Percentiles rank a stretch among this genome's conserved stretches.
These are phyloP conservation scores for Cytospora piceae DNA, from an alignment of 2,329 filamentous ascomycete species.

Conservation along the genomic window DNA sequence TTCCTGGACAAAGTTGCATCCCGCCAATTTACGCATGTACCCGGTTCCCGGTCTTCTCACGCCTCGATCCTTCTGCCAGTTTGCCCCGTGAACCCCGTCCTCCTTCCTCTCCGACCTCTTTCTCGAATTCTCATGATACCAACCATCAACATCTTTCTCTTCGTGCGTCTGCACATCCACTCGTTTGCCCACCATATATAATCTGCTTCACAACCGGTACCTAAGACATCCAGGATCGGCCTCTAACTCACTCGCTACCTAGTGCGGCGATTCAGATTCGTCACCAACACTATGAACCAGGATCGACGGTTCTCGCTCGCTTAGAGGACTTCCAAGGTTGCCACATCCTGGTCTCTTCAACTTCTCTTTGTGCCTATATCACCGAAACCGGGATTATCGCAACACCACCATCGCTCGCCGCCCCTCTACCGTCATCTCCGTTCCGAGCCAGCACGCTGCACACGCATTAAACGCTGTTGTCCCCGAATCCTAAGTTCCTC, in stretches of 20 bases:
- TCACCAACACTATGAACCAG: slow-evolving; percentile 4
- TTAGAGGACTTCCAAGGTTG: slow-evolving; percentile 9
- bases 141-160: neutral
- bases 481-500: neutral
- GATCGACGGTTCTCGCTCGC: slow-evolving; percentile 15
- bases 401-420: neutral
- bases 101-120: slow-evolving; percentile 3
- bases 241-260: neutral
- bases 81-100: too few relatives aligned
- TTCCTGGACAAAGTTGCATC: slow-evolving; percentile 2
- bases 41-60: neutral
- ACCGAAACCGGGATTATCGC: neutral
- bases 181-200: slow-evolving; percentile 19
- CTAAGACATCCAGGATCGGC: too few relatives aligned
- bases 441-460: neutral
- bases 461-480: neutral
- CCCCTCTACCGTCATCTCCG: neutral
- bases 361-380: slow-evolving; percentile 13
- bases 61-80: neutral
- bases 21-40: slow-evolving; percentile 5
- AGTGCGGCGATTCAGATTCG: neutral
- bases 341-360: slow-evolving; percentile 7
- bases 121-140: slow-evolving; percentile 2
- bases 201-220: neutral
- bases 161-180: slow-evolving; percentile 12